Evolutionary conservation across 371 early-diverging fungal genomes (phyloP).

Genomic region (Massospora cicadina): DNA sequence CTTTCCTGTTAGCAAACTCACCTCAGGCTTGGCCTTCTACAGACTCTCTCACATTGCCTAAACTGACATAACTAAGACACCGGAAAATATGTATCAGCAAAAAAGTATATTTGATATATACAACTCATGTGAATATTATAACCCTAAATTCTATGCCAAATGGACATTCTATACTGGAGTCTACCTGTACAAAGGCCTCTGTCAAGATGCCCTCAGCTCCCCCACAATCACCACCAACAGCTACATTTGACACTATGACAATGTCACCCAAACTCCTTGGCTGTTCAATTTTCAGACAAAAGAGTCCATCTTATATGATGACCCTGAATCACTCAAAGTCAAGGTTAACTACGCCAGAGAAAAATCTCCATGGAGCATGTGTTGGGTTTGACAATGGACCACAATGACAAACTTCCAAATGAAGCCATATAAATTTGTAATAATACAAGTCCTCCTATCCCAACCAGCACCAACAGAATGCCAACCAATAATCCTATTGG

Average conservation of each 20-base stretch:
- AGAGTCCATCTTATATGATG: conserved; percentile 43
- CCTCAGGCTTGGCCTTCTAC: conserved; percentile 44
- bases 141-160: conserved; percentile 20
- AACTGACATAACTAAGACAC: conserved; percentile 26
- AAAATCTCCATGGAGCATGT: conserved; percentile 37
- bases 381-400: conserved; percentile 27
- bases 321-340: conserved; percentile 28
- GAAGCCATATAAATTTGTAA: too few relatives aligned
- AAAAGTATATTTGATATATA: conserved; percentile 23
- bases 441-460: too few relatives aligned
- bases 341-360: conserved; percentile 35
- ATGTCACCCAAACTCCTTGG: conserved; percentile 46
- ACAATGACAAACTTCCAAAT: conserved; percentile 20
- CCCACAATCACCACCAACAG: conserved; percentile 21
- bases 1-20: conserved; percentile 33
- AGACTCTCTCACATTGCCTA: conserved; percentile 37
- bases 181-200: conserved; percentile 45
- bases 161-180: conserved; percentile 27
- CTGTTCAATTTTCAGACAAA: conserved; percentile 32
- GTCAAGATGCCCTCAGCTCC: conserved; percentile 25
- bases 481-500: too few relatives aligned
- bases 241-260: conserved; percentile 30
- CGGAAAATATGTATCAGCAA: too few relatives aligned
- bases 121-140: conserved; percentile 32
- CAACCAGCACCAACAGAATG: too few relatives aligned